Base-by-base conservation (phyloP, 441 rosid species). In the Populus hybrid region DNA sequence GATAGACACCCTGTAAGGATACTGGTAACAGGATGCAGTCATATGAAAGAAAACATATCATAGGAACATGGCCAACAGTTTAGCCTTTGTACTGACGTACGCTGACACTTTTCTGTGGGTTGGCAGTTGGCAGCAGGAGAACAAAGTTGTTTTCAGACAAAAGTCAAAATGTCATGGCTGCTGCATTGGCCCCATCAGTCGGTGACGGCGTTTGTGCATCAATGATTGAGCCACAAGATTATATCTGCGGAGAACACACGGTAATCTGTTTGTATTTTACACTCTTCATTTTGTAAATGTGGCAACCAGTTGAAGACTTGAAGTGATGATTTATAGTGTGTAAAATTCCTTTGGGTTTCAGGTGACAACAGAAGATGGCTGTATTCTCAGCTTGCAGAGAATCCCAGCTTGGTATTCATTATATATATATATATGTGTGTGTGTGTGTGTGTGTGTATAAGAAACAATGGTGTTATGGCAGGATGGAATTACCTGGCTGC, bases 301-400 rank as follows among this genome's bases (percentile, higher is more conserved):
- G 18, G 18, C 54, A 4, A 11, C 4, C 54, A 1, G 6, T 46
- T 46, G 54, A 35, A 36, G 21, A 46, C 1, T 12, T 46, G 54
- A 35, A 36, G 21, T 36, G 21, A 35, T 10, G 20, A 35, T 34
- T 73, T 4, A 21, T 7, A 21, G 1, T 14, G 21, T 40, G 16
- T 16, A 36, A 2, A 40, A 20, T 26, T 65, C 21, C 77, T 5
- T 35, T 20, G 34, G 26, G 24, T 78, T 78, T 81, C 81, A 92
- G 99, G 95, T 92, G 79, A 83, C 81, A 81, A 92, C 99, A n/a
- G 59, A 78, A 83, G 98, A 92, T 88, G 97, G 98, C 8, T 95
- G 82, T 79, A 87, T 93, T 84, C 83, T 93, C 24, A 91, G 81
- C 79, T 70, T 93, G 86, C 93, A 90, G 75, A 89, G 99, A 78